Conservation (phyloP, 176 grass and related monocot genomes). For the Otatea glauca region DNA sequence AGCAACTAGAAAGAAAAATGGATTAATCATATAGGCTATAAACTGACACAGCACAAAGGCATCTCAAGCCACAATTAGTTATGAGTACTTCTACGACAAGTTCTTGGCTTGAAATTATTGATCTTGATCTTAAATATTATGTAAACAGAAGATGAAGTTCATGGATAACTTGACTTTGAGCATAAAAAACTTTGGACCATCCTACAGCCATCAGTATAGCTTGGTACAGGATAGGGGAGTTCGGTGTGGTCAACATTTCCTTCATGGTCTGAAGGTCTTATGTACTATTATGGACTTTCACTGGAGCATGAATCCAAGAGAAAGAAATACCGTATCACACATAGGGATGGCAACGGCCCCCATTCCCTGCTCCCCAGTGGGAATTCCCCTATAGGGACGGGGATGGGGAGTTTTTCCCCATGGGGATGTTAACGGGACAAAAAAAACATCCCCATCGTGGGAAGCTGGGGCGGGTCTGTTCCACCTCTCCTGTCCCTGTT, state of each 20-base stretch:
- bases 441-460: too few species aligned
- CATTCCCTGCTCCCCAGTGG: too few species aligned
- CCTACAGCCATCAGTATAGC: constrained; percentile 12
- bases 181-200: not conserved
- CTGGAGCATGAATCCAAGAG: not conserved
- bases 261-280: not conserved
- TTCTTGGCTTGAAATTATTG: not conserved
- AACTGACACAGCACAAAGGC: constrained; percentile 1
- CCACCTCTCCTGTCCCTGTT: too few species aligned
- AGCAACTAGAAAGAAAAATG: constrained; percentile 33
- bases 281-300: not conserved
- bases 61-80: constrained; percentile 8
- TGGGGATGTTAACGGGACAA: too few species aligned
- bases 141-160: not conserved
- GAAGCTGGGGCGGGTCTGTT: too few species aligned
- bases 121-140: constrained; percentile 16
- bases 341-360: too few species aligned
- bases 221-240: not conserved
- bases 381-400: too few species aligned
- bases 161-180: not conserved
- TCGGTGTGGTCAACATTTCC: constrained; percentile 5
- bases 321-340: constrained; percentile 5
- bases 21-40: not conserved
- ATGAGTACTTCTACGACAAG: not conserved
- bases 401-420: too few species aligned